Percentiles rank a stretch among this genome's conserved stretches.
Evolutionary conservation across 2,329 filamentous ascomycete species (phyloP).

Genomic region (Ploettnerulaceae sp.): DNA sequence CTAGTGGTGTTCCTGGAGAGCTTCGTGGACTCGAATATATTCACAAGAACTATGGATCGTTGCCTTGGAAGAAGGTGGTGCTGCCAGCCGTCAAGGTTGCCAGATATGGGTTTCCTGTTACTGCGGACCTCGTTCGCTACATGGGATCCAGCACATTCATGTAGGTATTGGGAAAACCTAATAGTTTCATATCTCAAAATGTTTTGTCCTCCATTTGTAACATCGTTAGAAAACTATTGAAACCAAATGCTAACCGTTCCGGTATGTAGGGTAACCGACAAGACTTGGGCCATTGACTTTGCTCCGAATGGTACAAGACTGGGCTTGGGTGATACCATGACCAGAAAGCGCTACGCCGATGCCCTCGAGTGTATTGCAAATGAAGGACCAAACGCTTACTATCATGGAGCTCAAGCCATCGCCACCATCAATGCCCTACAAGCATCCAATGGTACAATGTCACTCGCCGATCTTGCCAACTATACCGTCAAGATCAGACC

Average conservation of each 20-base stretch:
- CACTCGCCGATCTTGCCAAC: constrained; percentile 66
- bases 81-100: constrained; percentile 56
- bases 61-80: constrained; percentile 52
- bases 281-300: constrained; percentile 82
- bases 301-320: constrained; percentile 74
- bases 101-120: constrained; percentile 56
- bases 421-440: constrained; percentile 67
- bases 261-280: constrained; percentile 46
- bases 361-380: constrained; percentile 74
- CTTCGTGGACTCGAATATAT: constrained; percentile 35
- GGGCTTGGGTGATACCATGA: constrained; percentile 70
- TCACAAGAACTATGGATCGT: constrained; percentile 44
- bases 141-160: constrained; percentile 39
- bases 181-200: no score
- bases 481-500: constrained; percentile 66
- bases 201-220: no score
- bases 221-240: no score
- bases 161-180: no score
- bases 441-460: constrained; percentile 76
- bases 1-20: constrained; percentile 50
- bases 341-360: constrained; percentile 72
- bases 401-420: constrained; percentile 66
- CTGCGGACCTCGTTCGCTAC: constrained; percentile 58
- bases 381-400: constrained; percentile 68
- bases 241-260: constrained; percentile 72